Base-by-base conservation (phyloP, 495 filamentous ascomycete species). In the Rostrohypoxylon terebratum region DNA sequence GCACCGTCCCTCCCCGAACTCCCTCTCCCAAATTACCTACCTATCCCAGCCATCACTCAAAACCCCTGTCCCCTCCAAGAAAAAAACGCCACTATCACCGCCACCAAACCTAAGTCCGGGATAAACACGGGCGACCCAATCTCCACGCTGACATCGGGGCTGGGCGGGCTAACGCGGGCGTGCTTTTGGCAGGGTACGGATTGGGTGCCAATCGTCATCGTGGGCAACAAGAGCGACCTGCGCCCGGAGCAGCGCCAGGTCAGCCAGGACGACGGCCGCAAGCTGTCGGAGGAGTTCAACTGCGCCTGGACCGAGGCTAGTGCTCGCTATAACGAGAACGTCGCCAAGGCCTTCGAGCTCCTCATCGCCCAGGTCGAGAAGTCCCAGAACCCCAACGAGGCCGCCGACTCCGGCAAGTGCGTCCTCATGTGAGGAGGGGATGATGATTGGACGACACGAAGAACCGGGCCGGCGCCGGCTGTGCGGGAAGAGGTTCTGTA, bases 291-390 rank as follows among this genome's bases (percentile, higher is more conserved):
- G 58, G 91, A 96, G 77, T 92, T 95, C 82, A 90, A 92, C 65
- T 98, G 96, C 83, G 93, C 90, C 5, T 97, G 93, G 85, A 97
- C 94, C 18, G 96, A 99, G 82, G 94, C 95, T 42, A 96, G 92
- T 74, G 96, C 96, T 23, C 88, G 95, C 53, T 93, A 96, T 80
- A 92, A 97, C 77, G 92, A 93, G 85, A 97, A 98, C 80, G 96
- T 99, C 25, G 83, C 82, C 68, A 94, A 93, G 79, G 92, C 95
- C 8, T 99, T 99, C 77, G 95, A 98, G 79, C 85, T 96, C 58
- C 92, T 98, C 84, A 94, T 99, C 74, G 92, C 88, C 45, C 91
- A 98, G 83, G 91, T 99, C 64, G 96, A 99, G 83, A 97, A 97
- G 81, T 88, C 89, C 4, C 93, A 97, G 81, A 97, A 97, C 79